Conservation (phyloP, 495 filamentous ascomycete species). For the Xylaria nigripes region DNA sequence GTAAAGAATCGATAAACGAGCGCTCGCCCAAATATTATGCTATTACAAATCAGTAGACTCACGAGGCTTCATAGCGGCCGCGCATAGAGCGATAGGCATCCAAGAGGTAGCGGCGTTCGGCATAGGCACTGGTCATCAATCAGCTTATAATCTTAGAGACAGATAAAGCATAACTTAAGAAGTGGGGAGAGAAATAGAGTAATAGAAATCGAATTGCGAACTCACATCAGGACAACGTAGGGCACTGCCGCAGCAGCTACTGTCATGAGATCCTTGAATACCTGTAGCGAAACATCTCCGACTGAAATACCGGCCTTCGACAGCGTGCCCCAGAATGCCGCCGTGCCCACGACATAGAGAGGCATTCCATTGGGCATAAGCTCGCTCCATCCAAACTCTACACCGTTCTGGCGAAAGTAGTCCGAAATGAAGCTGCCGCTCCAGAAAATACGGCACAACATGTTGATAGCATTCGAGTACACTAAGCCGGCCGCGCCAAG, state of each 20-base stretch:
- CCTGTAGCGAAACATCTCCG: constrained; percentile 25
- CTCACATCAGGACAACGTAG: constrained; percentile 55
- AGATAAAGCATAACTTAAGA: not conserved
- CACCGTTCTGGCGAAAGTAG: constrained; percentile 48
- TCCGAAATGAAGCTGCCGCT: constrained; percentile 59
- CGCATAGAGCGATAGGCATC: constrained; percentile 39
- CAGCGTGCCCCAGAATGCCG: constrained; percentile 18
- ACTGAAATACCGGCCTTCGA: constrained; percentile 28
- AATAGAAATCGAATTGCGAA: constrained; percentile 12
- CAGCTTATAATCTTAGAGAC: constrained; percentile 2
- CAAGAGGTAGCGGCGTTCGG: constrained; percentile 52
- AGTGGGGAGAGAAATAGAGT: constrained; percentile 4
- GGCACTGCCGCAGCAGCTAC: constrained; percentile 43
- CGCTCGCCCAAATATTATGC: not conserved
- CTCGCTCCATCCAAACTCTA: constrained; percentile 20
- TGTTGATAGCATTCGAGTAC: constrained; percentile 75
- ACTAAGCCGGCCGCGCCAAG: constrained; percentile 76
- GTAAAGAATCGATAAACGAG: not conserved
- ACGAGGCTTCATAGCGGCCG: constrained; percentile 18
- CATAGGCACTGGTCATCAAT: constrained; percentile 42
- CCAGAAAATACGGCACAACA: constrained; percentile 75
- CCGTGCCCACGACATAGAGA: constrained; percentile 12
- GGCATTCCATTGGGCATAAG: constrained; percentile 14
- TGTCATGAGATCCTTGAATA: constrained; percentile 40
- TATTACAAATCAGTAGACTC: not conserved